Evolutionary conservation across 306 rosid genomes (phyloP), one percentile per base, ranked within the genome.

Genomic region (Lupinus albus): DNA sequence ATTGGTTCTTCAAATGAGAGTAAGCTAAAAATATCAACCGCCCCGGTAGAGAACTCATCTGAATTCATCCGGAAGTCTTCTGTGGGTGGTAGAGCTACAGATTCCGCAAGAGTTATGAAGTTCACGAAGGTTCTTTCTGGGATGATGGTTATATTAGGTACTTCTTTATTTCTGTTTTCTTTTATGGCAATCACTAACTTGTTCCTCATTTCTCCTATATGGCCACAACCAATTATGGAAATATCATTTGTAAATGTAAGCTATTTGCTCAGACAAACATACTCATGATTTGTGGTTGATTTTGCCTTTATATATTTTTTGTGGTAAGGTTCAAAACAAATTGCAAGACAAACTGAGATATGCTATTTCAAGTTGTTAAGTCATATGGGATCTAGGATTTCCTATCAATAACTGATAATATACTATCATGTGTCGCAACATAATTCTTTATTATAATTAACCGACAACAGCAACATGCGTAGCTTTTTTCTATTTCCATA

Each of bases 11-110:
- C 78, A 33, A 77, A 50, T 71, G 79, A 68, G 72, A 89, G 51
- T 64, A 89, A 78, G 83, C 78, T 69, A 47, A 87, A 78, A 64
- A 33, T 74, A 21, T 84, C 87, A 52, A 68, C 74, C n/a, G 78
- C 78, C 1, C 58, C 32, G 36, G 30, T 72, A 38, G 91, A 85
- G 46, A 74, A 41, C 74, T 44, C 71, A 15, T 46, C 88, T 35
- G 82, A 81, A 81, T 92, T 82, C 64, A 66, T 82, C 10, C 84
- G 42, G 45, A 89, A 84, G 67, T 72, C 86, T 60, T 33, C 82
- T 55, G 64, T 81, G 68, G 92, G 98, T 60, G 88, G 89, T 36
- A 87, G 98, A 79, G 89, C 98, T 70, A 92, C 95, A 44, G 98
- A 92, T 77, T 84, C 96, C 67, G 93, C 98, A 17, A 84, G 98